These are phyloP conservation scores for Aspergillus sp. DNA, from an alignment of 2,329 filamentous ascomycete species.

Conservation along the genomic window DNA sequence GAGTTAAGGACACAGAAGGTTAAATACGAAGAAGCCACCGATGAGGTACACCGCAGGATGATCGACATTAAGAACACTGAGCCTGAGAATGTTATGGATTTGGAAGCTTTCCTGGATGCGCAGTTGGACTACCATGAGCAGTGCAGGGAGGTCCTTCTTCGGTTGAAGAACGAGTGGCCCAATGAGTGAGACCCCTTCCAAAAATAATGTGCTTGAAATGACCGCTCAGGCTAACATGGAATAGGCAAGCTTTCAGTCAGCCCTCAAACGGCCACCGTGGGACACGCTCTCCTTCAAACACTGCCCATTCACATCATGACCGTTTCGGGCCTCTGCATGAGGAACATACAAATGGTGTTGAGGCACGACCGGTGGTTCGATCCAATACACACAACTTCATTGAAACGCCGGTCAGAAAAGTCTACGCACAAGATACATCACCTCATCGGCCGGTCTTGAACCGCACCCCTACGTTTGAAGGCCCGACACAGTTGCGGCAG, in stretches of 20 bases:
- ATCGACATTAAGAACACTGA: slow-evolving; percentile 94
- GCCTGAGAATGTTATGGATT: slow-evolving; percentile 74
- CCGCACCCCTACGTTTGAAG: slow-evolving; percentile 60
- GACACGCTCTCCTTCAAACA: slow-evolving; percentile 61
- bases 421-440: slow-evolving; percentile 41
- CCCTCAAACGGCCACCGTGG: slow-evolving; percentile 41
- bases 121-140: slow-evolving; percentile 90
- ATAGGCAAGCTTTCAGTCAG: slow-evolving; percentile 27
- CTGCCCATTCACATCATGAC: slow-evolving; percentile 62
- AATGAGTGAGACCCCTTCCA: slow-evolving; percentile 41
- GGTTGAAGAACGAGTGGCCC: slow-evolving; percentile 69
- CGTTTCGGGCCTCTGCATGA: slow-evolving; percentile 59
- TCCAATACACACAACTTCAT: slow-evolving; percentile 43
- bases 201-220: slow-evolving; percentile 12
- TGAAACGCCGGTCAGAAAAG: slow-evolving; percentile 38
- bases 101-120: slow-evolving; percentile 79
- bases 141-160: slow-evolving; percentile 77
- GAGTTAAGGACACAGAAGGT: slow-evolving; percentile 87
- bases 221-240: slow-evolving; percentile 5
- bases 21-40: slow-evolving; percentile 93
- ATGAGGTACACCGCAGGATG: slow-evolving; percentile 90
- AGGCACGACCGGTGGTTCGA: slow-evolving; percentile 55
- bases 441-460: slow-evolving; percentile 49
- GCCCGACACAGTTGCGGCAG: slow-evolving; percentile 52
- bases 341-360: slow-evolving; percentile 49